Base-by-base conservation (phyloP, 2,329 filamentous ascomycete species). In the Hypomyces perniciosus region DNA sequence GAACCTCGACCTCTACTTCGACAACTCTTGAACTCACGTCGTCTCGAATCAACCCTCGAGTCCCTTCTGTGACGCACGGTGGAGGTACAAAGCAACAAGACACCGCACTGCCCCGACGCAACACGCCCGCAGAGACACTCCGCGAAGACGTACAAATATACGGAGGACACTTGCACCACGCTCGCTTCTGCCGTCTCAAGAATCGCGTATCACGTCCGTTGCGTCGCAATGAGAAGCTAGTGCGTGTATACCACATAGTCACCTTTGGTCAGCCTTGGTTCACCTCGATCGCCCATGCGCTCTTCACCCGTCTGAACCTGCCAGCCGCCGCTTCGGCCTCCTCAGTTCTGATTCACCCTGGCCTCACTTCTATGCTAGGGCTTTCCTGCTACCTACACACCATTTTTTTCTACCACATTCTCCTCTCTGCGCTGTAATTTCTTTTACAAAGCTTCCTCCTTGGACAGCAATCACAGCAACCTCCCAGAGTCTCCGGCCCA, bases 311-410 rank as follows among this genome's bases (percentile, higher is more conserved):
- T 38, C 35, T 12, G 6, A 9, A 33, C 38, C 34, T 44, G 41
- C 49, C 45, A 46, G 43, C 38, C 44, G 38, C 20, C 39, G 28
- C 39, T 37, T 51, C 33, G 31, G 34, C 28, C 35, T 20, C 27
- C 6, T 55, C 55, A 56, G 38, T 46, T 53, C 49, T 49, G 49
- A 49, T 49, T 58, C 56, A 58, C 53, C 44, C 55, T 50, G 44
- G 41, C 45, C 33, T 57, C 55, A 58, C 52, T 38, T 48, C 5
- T 51, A 44, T 50, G 37, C 35, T 41, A 34, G 13, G 20, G 48
- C 31, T 54, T 46, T 28, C 49, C 56, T 37, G 48, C 48, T 42
- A 37, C 48, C 30, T 26, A 46, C 20, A 20, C 20, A 20, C 20
- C 20, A 20, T 20, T 20, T 20, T 20, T 20, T 20, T 20, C 20